Percentiles rank a stretch among this genome's conserved stretches.
phyloP scores from a whole-genome alignment of 805 yeast species.

The Yamadazyma kitorensis region DNA sequence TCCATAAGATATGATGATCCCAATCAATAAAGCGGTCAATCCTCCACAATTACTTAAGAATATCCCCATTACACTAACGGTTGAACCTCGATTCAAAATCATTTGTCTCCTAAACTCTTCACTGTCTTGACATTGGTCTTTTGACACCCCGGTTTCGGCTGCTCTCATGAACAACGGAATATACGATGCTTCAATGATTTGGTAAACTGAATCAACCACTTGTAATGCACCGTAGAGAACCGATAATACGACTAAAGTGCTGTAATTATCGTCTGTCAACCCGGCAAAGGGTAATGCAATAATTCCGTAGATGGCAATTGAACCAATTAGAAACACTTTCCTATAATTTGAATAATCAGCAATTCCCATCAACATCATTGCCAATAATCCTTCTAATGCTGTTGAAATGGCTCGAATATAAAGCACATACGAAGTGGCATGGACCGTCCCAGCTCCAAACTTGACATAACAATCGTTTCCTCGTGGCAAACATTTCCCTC shows the following conservation, averaged over 20 bases:
- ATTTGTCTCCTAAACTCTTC: constrained; percentile 23
- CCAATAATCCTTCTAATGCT: constrained; percentile 34
- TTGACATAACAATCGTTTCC: constrained; percentile 39
- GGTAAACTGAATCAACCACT: constrained; percentile 27
- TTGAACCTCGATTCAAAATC: constrained; percentile 29
- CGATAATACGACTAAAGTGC: constrained; percentile 22
- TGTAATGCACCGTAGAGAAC: constrained; percentile 30
- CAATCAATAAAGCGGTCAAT: constrained; percentile 32
- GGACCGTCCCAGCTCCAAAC: constrained; percentile 32
- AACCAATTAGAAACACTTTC: constrained; percentile 29
- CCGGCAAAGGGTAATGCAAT: constrained; percentile 37
- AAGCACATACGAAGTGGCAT: constrained; percentile 33
- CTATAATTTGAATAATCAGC: constrained; percentile 40
- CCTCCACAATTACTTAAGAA: constrained; percentile 37
- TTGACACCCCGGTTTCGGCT: constrained; percentile 6
- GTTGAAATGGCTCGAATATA: constrained; percentile 37
- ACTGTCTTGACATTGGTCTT: constrained; percentile 1
- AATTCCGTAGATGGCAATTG: constrained; percentile 29
- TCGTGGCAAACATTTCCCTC: constrained; percentile 19
- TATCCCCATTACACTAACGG: constrained; percentile 37
- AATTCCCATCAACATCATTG: constrained; percentile 35
- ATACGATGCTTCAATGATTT: constrained; percentile 38
- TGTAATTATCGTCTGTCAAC: constrained; percentile 17
- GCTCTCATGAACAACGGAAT: constrained; percentile 41
- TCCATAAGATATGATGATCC: constrained; percentile 33